These are phyloP conservation scores for Psilocybe tampanensis DNA, from an alignment of 768 basidiomycete species.

Conservation along the genomic window DNA sequence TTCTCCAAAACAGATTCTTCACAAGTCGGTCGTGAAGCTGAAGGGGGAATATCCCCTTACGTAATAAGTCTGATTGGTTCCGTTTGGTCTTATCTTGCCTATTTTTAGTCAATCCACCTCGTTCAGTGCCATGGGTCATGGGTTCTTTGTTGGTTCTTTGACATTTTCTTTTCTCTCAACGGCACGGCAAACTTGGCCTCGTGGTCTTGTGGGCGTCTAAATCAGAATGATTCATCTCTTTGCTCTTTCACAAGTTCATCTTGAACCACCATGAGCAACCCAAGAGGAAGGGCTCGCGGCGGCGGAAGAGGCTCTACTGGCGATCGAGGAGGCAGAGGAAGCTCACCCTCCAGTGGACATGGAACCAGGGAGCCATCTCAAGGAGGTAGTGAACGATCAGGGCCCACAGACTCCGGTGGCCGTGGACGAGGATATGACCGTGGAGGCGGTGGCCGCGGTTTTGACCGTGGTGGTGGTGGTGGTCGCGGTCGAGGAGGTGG, in stretches of 20 bases:
- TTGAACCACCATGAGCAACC: constrained; percentile 24
- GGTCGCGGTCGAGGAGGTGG: constrained; percentile 25
- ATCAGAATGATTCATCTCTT: not conserved
- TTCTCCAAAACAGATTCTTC: not conserved
- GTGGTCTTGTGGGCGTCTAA: not conserved
- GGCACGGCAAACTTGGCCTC: not conserved
- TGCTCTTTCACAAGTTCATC: not conserved
- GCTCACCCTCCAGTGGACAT: too few relatives aligned
- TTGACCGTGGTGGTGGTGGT: constrained; percentile 14
- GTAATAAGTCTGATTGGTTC: not conserved
- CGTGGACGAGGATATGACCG: constrained; percentile 25
- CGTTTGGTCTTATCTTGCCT: not conserved
- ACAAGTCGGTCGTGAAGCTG: not conserved
- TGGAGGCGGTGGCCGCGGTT: constrained; percentile 23
- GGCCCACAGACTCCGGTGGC: constrained; percentile 20
- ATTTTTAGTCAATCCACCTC: not conserved
- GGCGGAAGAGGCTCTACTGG: constrained; percentile 20
- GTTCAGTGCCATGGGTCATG: not conserved
- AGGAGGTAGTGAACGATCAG: too few relatives aligned
- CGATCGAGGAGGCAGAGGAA: constrained; percentile 19
- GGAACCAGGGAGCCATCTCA: too few relatives aligned
- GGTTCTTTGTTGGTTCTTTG: too few relatives aligned
- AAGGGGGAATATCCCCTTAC: not conserved
- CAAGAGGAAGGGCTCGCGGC: constrained; percentile 18
- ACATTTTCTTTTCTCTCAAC: not conserved